Conservation (phyloP, 495 filamentous ascomycete genomes). For the Neurospora tetrasperma region DNA sequence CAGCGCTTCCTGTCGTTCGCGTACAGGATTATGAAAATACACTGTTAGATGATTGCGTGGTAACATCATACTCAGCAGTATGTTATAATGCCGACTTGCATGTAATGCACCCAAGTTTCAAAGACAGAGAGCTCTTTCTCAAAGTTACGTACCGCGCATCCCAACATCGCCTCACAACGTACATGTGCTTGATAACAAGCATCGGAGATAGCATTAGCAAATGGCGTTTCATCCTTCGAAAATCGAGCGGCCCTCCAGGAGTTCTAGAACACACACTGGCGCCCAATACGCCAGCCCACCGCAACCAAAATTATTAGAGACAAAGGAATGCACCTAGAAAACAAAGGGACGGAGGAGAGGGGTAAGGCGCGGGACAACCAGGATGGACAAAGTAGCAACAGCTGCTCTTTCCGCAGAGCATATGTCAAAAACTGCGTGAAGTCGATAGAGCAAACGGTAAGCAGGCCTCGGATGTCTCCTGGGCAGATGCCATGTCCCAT, state of each 20-base stretch:
- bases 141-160: background rate
- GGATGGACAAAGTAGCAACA: background rate
- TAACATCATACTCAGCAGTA: background rate
- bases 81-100: background rate
- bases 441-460: background rate
- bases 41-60: background rate
- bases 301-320: background rate
- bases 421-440: background rate
- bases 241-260: background rate
- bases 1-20: background rate
- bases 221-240: background rate
- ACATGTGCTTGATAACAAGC: background rate
- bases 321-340: conserved; percentile 1
- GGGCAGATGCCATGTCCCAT: background rate
- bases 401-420: background rate
- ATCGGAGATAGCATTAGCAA: background rate
- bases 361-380: background rate
- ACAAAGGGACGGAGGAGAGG: background rate
- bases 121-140: background rate
- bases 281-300: background rate
- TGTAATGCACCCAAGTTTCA: background rate
- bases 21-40: background rate
- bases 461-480: background rate
- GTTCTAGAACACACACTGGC: background rate
- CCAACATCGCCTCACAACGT: background rate